Base-by-base conservation (phyloP, 2,329 filamentous ascomycete species). In the Penicillium fuscoglaucum region DNA sequence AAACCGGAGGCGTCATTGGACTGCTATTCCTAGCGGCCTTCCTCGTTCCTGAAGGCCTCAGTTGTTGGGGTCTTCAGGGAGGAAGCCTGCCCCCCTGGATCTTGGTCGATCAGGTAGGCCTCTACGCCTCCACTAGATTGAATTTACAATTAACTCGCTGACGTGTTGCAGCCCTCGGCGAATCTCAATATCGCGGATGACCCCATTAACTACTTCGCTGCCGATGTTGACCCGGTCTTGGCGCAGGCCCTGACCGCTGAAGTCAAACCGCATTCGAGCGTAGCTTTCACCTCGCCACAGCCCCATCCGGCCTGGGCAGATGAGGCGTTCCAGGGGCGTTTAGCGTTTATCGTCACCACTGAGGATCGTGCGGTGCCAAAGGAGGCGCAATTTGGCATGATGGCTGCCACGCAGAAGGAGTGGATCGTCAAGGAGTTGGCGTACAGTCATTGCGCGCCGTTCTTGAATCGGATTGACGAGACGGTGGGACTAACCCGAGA, bases 1-100 rank as follows among this genome's bases (percentile, higher is more conserved):
- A 61, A 28, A 1, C 10, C 3, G 43, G 43, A 13, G 43, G 43
- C 10, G 17, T 29, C 3, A 45, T 73, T 17, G 70, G 68, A 21
- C 51, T 76, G 17, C 53, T 72, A 7, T 74, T 68, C 53, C 61
- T 74, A 21, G 69, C 70, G 17, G 72, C 72, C 0, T 78, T 78
- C 49, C 60, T 78, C 1, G 63, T 74, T n/a, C 70, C 74, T 0
- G 69, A 74, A 55, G 75, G 74, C 0, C 10, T 64, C 1, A 70
- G 67, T 24, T 66, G 66, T 52, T 59, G 61, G 1, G 66, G 61
- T 4, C 43, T 66, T 3, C 65, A 68, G 47, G 69, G 66, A 4
- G 67, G 68, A 4, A 46, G 57, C 17, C 29, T 70, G 10, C 68
- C 68, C 1, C 46, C 47, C 13, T 69, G 68, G 68, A 63, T 70